Evolutionary conservation across 371 early-diverging fungal species (phyloP).

Genomic region (Rhizopus arrhizus): DNA sequence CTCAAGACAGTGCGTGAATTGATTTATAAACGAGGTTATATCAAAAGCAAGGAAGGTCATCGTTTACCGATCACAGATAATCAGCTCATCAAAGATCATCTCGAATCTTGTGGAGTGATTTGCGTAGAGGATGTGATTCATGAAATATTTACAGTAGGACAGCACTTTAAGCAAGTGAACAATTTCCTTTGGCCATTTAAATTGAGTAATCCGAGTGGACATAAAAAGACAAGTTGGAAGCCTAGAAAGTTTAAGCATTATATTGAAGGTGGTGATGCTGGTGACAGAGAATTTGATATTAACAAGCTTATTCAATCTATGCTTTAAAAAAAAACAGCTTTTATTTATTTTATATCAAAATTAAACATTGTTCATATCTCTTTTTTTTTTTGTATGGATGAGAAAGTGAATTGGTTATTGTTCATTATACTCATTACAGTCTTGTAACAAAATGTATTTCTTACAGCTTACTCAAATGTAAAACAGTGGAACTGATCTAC

Average conservation of each 20-base stretch:
- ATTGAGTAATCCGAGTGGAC: slow-evolving; percentile 87
- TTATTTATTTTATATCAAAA: not conserved
- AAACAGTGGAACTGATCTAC: no score
- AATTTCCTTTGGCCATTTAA: slow-evolving; percentile 99
- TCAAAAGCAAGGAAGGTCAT: slow-evolving; percentile 87
- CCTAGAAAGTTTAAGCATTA: slow-evolving; percentile 95
- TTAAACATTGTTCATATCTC: not conserved
- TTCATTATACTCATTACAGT: no score
- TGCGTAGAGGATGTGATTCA: slow-evolving; percentile 98
- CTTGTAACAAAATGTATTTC: no score
- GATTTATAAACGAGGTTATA: slow-evolving; percentile 98
- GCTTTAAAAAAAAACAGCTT: slow-evolving; percentile 65
- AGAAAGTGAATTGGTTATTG: no score
- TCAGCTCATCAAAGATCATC: slow-evolving; percentile 84
- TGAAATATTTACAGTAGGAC: slow-evolving; percentile 97
- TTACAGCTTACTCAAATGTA: no score
- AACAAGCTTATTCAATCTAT: slow-evolving; percentile 95
- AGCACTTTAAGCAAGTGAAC: slow-evolving; percentile 81
- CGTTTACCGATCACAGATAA: slow-evolving; percentile 95
- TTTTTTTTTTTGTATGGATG: no score
- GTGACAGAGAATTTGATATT: slow-evolving; percentile 96
- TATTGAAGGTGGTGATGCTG: slow-evolving; percentile 96
- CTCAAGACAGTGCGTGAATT: slow-evolving; percentile 97
- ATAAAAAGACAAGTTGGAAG: slow-evolving; percentile 80
- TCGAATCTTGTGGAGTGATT: slow-evolving; percentile 93